Conservation (phyloP, 768 basidiomycete genomes). For the Suillus brevipes region DNA sequence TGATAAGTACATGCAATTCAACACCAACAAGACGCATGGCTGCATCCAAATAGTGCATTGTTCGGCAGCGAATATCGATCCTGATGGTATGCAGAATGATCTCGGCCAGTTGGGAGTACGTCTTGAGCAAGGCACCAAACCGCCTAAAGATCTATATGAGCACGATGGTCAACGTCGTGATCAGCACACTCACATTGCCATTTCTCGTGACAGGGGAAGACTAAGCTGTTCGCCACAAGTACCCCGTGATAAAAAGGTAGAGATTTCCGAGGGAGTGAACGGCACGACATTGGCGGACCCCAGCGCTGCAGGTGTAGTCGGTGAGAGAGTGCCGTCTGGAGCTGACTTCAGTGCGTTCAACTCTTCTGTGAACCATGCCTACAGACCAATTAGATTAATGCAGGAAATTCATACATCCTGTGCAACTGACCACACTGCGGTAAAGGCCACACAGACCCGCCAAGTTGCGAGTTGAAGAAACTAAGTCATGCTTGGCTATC, state of each 20-base stretch:
- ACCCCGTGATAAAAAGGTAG: constrained; percentile 41
- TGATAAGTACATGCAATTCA: background rate
- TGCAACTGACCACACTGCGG: constrained; percentile 73
- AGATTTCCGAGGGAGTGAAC: constrained; percentile 44
- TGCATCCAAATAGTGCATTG: constrained; percentile 77
- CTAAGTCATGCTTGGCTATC: constrained; percentile 63
- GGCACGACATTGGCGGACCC: constrained; percentile 48
- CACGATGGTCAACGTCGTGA: background rate
- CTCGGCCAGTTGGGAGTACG: constrained; percentile 86
- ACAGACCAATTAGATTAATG: background rate
- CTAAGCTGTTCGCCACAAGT: constrained; percentile 50
- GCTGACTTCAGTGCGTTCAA: constrained; percentile 65
- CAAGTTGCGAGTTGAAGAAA: constrained; percentile 70
- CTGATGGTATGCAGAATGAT: constrained; percentile 86
- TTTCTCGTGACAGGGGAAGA: constrained; percentile 83
- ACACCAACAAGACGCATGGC: constrained; percentile 70
- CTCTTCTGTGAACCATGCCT: constrained; percentile 87
- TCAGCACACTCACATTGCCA: constrained; percentile 71
- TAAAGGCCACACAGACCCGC: constrained; percentile 77
- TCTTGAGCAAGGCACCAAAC: constrained; percentile 87
- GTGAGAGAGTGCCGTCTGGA: constrained; percentile 50
- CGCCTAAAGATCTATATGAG: constrained; percentile 54
- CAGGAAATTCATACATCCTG: constrained; percentile 16
- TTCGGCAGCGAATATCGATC: constrained; percentile 83
- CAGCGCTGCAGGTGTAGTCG: constrained; percentile 45